These are phyloP conservation scores for Xerocomellus intermedius DNA, from an alignment of 768 basidiomycete genomes.

Conservation along the genomic window DNA sequence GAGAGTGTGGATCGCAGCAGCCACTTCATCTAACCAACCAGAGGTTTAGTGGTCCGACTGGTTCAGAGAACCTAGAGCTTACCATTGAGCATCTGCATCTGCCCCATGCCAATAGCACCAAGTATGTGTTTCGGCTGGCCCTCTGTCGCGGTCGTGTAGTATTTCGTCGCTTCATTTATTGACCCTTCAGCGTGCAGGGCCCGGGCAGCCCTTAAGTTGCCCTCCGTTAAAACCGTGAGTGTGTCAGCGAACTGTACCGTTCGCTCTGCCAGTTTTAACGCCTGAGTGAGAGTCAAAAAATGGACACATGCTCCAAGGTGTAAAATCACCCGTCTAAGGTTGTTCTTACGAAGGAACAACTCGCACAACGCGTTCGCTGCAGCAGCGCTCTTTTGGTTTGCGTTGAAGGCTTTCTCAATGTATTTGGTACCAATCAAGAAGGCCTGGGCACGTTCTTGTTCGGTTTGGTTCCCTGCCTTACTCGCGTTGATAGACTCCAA, in stretches of 20 bases:
- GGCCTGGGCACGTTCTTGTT: conserved; percentile 58
- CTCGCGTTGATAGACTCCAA: conserved; percentile 85
- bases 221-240: conserved; percentile 78
- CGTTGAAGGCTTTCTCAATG: conserved; percentile 78
- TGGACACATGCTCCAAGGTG: background rate
- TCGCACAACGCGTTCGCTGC: conserved; percentile 84
- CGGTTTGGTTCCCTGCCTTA: conserved; percentile 62
- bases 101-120: conserved; percentile 82
- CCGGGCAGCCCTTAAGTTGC: conserved; percentile 80
- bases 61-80: conserved; percentile 8
- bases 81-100: conserved; percentile 86
- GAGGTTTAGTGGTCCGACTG: background rate
- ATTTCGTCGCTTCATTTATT: conserved; percentile 60
- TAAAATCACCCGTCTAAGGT: conserved; percentile 52
- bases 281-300: conserved; percentile 40
- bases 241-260: conserved; percentile 94
- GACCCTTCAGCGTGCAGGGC: conserved; percentile 73
- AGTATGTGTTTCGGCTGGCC: conserved; percentile 72
- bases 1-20: conserved; percentile 82
- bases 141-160: conserved; percentile 66
- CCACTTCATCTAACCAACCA: conserved; percentile 62
- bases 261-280: conserved; percentile 90
- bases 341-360: conserved; percentile 71
- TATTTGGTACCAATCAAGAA: conserved; percentile 67
- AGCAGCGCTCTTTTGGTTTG: conserved; percentile 67